phyloP scores from a whole-genome alignment of 306 rosid species.

The Pyrus betulifolia region DNA sequence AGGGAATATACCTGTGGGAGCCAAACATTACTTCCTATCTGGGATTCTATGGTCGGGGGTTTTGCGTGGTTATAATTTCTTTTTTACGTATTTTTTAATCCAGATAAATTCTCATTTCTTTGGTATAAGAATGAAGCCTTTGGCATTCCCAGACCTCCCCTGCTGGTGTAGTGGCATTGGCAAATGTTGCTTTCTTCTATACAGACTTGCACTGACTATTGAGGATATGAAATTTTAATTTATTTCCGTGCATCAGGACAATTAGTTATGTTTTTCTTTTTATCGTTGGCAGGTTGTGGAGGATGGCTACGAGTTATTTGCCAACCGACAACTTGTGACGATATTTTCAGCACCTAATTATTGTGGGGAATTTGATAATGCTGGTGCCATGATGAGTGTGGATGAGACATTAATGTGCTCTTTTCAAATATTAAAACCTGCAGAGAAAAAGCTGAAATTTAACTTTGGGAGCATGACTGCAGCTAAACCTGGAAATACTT shows the following conservation, averaged over 20 bases:
- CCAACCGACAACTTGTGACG: constrained; percentile 80
- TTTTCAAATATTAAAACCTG: constrained; percentile 87
- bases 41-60: not conserved
- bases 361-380: constrained; percentile 93
- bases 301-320: constrained; percentile 90
- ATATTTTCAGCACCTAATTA: constrained; percentile 95
- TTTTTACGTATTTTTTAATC: not conserved
- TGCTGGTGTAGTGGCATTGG: constrained; percentile 2
- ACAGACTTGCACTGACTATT: constrained; percentile 6
- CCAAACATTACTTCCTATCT: constrained; percentile 4
- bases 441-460: constrained; percentile 48
- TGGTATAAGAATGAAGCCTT: not conserved
- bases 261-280: constrained; percentile 1
- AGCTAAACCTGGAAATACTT: constrained; percentile 69
- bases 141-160: constrained; percentile 1
- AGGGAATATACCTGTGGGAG: constrained; percentile 5
- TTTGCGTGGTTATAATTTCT: not conserved
- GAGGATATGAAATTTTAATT: not conserved
- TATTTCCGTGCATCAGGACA: constrained; percentile 5
- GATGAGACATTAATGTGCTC: constrained; percentile 95
- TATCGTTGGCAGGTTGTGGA: constrained; percentile 71
- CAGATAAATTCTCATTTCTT: not conserved
- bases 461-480: constrained; percentile 62
- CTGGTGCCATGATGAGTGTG: constrained; percentile 99
- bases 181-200: constrained; percentile 1